Evolutionary conservation across 805 yeast species (phyloP), one percentile per base, ranked within the genome.

Genomic region (Maudiozyma turicensis): DNA sequence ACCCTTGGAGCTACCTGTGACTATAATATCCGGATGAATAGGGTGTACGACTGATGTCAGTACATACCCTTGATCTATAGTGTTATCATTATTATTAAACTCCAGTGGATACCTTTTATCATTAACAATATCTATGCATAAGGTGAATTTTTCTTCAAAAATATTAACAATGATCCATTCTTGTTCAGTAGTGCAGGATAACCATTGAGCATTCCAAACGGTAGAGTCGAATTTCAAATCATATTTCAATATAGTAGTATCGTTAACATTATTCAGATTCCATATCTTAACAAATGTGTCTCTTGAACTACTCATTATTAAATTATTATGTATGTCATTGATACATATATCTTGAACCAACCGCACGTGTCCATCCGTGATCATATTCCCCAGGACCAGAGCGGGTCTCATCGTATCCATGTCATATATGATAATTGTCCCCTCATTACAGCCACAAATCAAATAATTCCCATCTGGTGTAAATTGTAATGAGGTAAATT

Each of bases 201-300:
- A 48, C 64, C 64, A 60, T 32, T 58, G 59, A 44, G 64, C 59
- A 56, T 71, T 75, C 95, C 95, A 86, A 2, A 86, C 74, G 1
- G 95, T 87, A 0, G 84, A 78, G 47, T 81, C 84, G 55, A 86
- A 81, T 44, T 15, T 9, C 28, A 39, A 20, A 39, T 39, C 38
- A 35, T 35, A 15, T n/a, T 7, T 13, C n/a, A 15, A 15, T 35
- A 8, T 13, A 35, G 14, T 15, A 11, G 14, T 35, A 11, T 35
- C 38, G n/a, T n/a, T 3, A 3, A 6, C 13, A 4, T 35, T 35
- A n/a, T 29, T 30, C 26, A 90, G 65, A 66, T 88, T 96, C 96
- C 96, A 90, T 32, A 89, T 60, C 45, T 83, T 78, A 40, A 84
- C 77, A 46, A 73, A 74, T 93, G 95, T 89, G 63, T 91, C 97